phyloP scores from a whole-genome alignment of 2,329 filamentous ascomycete species.

The Sporothrix protearum region DNA sequence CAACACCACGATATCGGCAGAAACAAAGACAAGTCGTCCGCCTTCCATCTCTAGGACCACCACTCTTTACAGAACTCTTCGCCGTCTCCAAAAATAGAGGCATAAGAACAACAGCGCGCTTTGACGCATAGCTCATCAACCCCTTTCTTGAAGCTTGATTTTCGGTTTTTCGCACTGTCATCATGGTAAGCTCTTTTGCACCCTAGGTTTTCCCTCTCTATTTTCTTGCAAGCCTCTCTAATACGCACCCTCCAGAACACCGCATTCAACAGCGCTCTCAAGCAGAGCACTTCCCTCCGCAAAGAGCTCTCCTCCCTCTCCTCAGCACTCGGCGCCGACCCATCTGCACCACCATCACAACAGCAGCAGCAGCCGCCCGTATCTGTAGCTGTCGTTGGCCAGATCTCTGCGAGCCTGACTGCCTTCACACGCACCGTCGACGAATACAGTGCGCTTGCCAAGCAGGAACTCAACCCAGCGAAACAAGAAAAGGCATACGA shows the following conservation, averaged over 20 bases:
- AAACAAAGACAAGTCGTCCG: background rate
- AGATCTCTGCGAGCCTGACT: conserved; percentile 64
- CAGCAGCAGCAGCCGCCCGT: conserved; percentile 49
- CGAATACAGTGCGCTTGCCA: conserved; percentile 81
- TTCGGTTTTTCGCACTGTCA: background rate
- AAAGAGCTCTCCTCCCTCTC: conserved; percentile 56
- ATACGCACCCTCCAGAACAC: conserved; percentile 57
- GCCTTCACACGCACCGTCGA: conserved; percentile 87
- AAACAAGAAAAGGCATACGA: conserved; percentile 91
- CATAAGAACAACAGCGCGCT: background rate
- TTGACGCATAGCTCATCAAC: background rate
- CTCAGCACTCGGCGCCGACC: conserved; percentile 33
- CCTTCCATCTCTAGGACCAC: background rate
- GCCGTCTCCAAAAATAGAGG: background rate
- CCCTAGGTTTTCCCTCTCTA: background rate
- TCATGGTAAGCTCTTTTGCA: background rate
- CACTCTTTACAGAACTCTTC: background rate
- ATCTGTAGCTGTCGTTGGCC: conserved; percentile 45
- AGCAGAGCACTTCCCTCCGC: conserved; percentile 77
- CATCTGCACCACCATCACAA: conserved; percentile 29
- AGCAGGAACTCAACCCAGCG: conserved; percentile 81
- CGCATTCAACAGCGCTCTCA: conserved; percentile 80
- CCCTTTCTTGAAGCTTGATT: background rate
- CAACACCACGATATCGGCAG: background rate
- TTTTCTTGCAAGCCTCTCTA: background rate